Conservation (phyloP, 768 basidiomycete species). For the Leucocoprinus leucothites region DNA sequence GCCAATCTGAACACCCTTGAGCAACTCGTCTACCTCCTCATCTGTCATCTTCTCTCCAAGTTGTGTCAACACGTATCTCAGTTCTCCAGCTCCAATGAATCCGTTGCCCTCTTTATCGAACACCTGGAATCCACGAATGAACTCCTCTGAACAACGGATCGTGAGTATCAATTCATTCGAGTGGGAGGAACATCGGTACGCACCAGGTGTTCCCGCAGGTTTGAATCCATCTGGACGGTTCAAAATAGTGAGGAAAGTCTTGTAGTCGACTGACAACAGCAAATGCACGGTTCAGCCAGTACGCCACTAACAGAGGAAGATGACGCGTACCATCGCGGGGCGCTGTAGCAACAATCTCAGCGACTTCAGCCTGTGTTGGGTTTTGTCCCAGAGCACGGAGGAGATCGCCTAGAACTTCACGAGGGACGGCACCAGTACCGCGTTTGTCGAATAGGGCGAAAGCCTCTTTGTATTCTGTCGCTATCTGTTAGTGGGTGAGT, state of each 20-base stretch:
- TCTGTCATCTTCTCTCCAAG: constrained; percentile 98
- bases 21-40: constrained; percentile 95
- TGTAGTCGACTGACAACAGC: constrained; percentile 75
- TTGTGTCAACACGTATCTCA: constrained; percentile 92
- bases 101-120: constrained; percentile 97
- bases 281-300: constrained; percentile 3
- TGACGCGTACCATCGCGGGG: constrained; percentile 66
- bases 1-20: constrained; percentile 94
- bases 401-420: constrained; percentile 88
- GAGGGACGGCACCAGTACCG: constrained; percentile 86
- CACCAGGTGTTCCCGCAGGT: constrained; percentile 93
- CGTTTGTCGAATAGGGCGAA: constrained; percentile 98
- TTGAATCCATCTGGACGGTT: constrained; percentile 97
- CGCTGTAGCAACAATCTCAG: constrained; percentile 68
- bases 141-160: constrained; percentile 63
- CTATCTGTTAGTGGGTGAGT: neutral
- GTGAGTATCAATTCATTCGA: neutral
- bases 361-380: constrained; percentile 98
- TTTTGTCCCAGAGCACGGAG: constrained; percentile 95
- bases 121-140: constrained; percentile 98
- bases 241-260: constrained; percentile 85
- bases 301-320: neutral
- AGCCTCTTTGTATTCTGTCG: constrained; percentile 93
- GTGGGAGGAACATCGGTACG: constrained; percentile 22
- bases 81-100: constrained; percentile 87